Evolutionary conservation across 495 filamentous ascomycete genomes (phyloP).

Genomic region (Acidiella bohemica): DNA sequence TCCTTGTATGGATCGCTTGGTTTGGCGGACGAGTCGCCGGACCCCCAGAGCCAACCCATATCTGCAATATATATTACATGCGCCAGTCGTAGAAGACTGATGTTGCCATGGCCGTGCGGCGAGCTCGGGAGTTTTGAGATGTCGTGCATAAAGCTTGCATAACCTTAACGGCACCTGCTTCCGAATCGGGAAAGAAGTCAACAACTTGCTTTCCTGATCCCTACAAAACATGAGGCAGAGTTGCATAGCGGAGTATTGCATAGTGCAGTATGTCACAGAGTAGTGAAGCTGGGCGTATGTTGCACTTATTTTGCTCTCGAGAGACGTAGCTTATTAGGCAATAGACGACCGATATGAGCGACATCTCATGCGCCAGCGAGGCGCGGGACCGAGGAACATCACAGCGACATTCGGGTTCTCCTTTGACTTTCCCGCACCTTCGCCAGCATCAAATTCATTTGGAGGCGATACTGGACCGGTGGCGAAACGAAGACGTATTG

Average conservation of each 20-base stretch:
- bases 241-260: too few relatives aligned
- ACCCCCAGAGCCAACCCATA: slow-evolving; percentile 68
- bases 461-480: neutral
- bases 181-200: too few relatives aligned
- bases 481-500: slow-evolving; percentile 5
- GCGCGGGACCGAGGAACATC: slow-evolving; percentile 31
- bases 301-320: too few relatives aligned
- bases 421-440: slow-evolving; percentile 19
- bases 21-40: slow-evolving; percentile 2
- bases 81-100: neutral
- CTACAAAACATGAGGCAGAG: too few relatives aligned
- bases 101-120: neutral
- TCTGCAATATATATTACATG: too few relatives aligned
- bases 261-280: slow-evolving; percentile 9
- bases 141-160: too few relatives aligned
- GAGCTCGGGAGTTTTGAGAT: too few relatives aligned
- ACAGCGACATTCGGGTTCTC: slow-evolving; percentile 38
- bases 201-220: too few relatives aligned
- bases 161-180: too few relatives aligned
- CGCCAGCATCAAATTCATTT: neutral
- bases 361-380: slow-evolving; percentile 45
- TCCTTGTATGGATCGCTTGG: slow-evolving; percentile 58
- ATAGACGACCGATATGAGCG: slow-evolving; percentile 36
- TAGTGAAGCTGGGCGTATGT: neutral
- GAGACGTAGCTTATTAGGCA: too few relatives aligned